Base-by-base conservation (phyloP, 768 basidiomycete species). In the Lyophyllum shimeji region DNA sequence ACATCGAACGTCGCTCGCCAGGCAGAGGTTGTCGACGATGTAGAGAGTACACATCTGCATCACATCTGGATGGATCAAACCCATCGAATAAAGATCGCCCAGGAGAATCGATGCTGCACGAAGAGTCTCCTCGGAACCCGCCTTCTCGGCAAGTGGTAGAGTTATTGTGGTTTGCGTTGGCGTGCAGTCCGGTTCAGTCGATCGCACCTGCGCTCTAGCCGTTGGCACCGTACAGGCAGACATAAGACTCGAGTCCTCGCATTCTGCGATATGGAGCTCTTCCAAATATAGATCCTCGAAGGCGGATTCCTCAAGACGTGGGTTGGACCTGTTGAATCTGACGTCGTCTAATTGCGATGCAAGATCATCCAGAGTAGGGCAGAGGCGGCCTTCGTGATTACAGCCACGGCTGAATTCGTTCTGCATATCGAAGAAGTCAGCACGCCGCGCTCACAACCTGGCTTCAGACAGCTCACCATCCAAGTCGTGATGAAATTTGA, bases 1-100 rank as follows among this genome's bases (percentile, higher is more conserved):
- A 21, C 46, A 53, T 11, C 17, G 20, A 21, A 50, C 15, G 18
- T 58, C 47, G 21, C 25, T 20, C 1, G 29, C 17, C 18, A 44
- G 24, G 13, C 24, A 46, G n/a, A 50, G 24, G 29, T 58, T 53
- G 23, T 54, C 42, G n/a, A 50, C 34, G 25, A 58, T 46, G 27
- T 53, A 53, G 21, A 53, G 31, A 34, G 50, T 50, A 29, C 52
- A 58, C 11, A 24, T 24, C 40, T 58, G 46, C 52, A 58, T 53
- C 31, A 46, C 23, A 15, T 58, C 43, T 21, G 43, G 42, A 20
- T 53, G 57, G 23, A 58, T 18, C 15, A 53, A 45, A 20, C 52
- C 47, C 46, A 58, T 50, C 6, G 52, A 23, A 46, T 53, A 58
- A 24, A 58, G 25, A 40, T 58, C 56, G 17, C 51, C 29, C 33